phyloP scores from a whole-genome alignment of 2,329 filamentous ascomycete genomes.

The Sporothrix euskadiensis region DNA sequence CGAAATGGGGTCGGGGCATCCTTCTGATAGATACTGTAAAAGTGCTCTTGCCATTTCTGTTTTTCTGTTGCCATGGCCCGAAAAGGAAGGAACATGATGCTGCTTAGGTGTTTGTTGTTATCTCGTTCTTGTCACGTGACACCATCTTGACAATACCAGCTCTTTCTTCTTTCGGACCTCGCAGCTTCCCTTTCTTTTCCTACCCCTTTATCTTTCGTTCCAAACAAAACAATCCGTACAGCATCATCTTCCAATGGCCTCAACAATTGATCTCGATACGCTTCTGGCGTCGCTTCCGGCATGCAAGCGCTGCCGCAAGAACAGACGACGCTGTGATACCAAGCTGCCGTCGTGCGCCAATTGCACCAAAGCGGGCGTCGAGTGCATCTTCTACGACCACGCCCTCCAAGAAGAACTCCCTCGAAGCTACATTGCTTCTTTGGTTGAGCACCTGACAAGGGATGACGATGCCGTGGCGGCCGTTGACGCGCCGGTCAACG shows the following conservation, averaged over 20 bases:
- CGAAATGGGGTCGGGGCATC: too few species aligned
- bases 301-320: conserved; percentile 23
- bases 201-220: too few species aligned
- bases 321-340: conserved; percentile 20
- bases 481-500: too few species aligned
- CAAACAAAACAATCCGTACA: neutral
- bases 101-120: too few species aligned
- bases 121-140: neutral
- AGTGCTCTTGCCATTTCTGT: too few species aligned
- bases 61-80: too few species aligned
- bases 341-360: conserved; percentile 21
- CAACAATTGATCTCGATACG: conserved; percentile 15
- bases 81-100: too few species aligned
- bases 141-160: neutral
- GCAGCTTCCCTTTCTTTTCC: neutral
- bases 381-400: conserved; percentile 26
- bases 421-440: conserved; percentile 22
- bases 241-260: neutral
- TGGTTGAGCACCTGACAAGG: conserved; percentile 14
- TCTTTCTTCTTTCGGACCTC: neutral
- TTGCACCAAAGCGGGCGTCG: conserved; percentile 21
- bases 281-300: conserved; percentile 11
- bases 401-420: conserved; percentile 25
- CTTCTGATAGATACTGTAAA: too few species aligned
- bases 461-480: neutral